These are phyloP conservation scores for Vicia faba DNA, from an alignment of 306 rosid genomes.

Conservation along the genomic window DNA sequence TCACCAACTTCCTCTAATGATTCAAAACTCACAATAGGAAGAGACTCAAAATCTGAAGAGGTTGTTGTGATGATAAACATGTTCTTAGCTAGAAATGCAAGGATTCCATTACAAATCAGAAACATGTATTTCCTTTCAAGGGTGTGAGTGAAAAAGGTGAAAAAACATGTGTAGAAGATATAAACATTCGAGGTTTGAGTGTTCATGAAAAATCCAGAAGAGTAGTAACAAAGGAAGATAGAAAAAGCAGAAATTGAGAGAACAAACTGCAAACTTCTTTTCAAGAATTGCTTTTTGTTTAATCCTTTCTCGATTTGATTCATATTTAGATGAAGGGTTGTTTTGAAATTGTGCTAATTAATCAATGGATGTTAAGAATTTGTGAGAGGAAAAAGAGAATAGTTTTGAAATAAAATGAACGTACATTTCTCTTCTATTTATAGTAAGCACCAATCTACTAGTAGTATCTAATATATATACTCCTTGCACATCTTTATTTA, in stretches of 20 bases:
- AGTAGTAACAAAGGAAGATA: constrained; percentile 45
- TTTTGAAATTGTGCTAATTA: background rate
- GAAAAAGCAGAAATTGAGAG: constrained; percentile 47
- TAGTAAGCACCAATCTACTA: no score
- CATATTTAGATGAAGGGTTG: constrained; percentile 33
- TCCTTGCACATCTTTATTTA: no score
- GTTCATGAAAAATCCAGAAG: constrained; percentile 41
- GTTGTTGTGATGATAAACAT: constrained; percentile 27
- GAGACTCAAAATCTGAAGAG: constrained; percentile 1
- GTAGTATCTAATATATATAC: no score
- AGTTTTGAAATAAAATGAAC: constrained; percentile 20
- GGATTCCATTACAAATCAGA: constrained; percentile 67
- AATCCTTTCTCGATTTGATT: constrained; percentile 30
- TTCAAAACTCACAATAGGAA: background rate
- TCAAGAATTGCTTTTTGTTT: constrained; percentile 36
- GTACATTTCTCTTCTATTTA: no score
- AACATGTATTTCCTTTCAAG: constrained; percentile 73
- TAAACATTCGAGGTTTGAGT: constrained; percentile 55
- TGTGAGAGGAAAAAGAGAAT: background rate
- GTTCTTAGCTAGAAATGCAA: constrained; percentile 57
- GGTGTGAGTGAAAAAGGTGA: constrained; percentile 54
- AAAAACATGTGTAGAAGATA: constrained; percentile 52
- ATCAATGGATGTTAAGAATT: constrained; percentile 5
- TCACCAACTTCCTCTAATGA: background rate
- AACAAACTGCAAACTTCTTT: constrained; percentile 39